phyloP scores from a whole-genome alignment of 192 early-diverging fungal species.

The Piromyces finnis region DNA sequence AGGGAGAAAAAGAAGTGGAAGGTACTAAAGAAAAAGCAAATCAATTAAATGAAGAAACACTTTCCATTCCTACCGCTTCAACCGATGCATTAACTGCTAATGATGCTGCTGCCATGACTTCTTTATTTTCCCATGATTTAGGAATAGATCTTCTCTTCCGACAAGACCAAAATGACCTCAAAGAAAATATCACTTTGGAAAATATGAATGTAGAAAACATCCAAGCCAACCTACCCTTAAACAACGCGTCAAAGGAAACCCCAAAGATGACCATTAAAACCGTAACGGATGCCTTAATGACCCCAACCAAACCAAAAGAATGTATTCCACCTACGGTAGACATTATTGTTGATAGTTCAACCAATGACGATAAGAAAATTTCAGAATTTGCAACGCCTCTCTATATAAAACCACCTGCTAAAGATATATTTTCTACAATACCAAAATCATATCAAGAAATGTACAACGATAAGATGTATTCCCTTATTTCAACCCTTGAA shows the following conservation, averaged over 20 bases:
- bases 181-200: too few relatives aligned
- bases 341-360: neutral
- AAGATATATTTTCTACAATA: neutral
- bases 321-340: neutral
- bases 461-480: neutral
- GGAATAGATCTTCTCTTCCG: neutral
- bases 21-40: too few relatives aligned
- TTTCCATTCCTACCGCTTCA: too few relatives aligned
- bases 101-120: neutral
- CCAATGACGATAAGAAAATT: neutral
- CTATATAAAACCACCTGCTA: neutral
- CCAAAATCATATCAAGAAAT: neutral
- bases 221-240: too few relatives aligned
- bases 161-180: neutral
- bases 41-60: too few relatives aligned
- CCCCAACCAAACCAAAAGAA: neutral
- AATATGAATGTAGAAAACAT: too few relatives aligned
- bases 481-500: neutral
- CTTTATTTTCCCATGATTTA: neutral
- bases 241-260: neutral
- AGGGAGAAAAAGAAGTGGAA: neutral
- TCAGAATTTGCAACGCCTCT: neutral
- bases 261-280: neutral
- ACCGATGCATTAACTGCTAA: too few relatives aligned
- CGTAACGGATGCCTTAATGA: neutral